Evolutionary conservation across 768 basidiomycete species (phyloP), one percentile per base, ranked within the genome.

Genomic region (Trametes cubensis): DNA sequence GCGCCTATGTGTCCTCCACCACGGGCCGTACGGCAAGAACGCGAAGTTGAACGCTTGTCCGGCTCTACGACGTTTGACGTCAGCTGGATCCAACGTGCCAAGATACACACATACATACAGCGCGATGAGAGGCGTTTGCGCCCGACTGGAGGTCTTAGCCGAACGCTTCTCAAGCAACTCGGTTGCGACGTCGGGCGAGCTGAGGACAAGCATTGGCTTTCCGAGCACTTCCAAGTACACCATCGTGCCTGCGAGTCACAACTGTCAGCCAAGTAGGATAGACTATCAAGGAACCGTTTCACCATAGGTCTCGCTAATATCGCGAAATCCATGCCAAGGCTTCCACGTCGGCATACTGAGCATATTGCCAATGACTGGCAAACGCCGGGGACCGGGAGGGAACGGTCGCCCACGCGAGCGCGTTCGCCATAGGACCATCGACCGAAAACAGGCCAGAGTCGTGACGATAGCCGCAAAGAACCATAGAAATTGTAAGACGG

Each of bases 121-220:
- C 7, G 55, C 21, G 1, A 56, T 25, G 47, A 61, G 14, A 13
- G 26, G 42, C 4, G 49, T 41, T 15, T 39, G 30, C n/a, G 20
- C 53, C 44, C 75, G 55, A 48, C 67, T 69, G 18, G 73, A 73
- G 45, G 73, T 71, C 28, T 70, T 68, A 13, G 65, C 60, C 2
- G 70, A 68, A 21, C 69, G 62, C 49, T 71, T 70, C 18, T 73
- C 68, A 49, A 74, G 64, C 41, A 73, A 66, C n/a, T 75, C 74
- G 5, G 28, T 53, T 15, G 68, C 66, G 23, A 66, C 62, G 20
- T 63, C 54, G 14, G 62, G 44, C 1, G 67, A 66, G 45, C 70
- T 70, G 15, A 74, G 55, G n/a, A 71, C 41, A 20, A 73, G 41
- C 14, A 73, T 58, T 2, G 57, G 44, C 20, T 48, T 34, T 7